Conservation (phyloP, 2,329 filamentous ascomycete genomes). For the Ophiosphaerella narmari region DNA sequence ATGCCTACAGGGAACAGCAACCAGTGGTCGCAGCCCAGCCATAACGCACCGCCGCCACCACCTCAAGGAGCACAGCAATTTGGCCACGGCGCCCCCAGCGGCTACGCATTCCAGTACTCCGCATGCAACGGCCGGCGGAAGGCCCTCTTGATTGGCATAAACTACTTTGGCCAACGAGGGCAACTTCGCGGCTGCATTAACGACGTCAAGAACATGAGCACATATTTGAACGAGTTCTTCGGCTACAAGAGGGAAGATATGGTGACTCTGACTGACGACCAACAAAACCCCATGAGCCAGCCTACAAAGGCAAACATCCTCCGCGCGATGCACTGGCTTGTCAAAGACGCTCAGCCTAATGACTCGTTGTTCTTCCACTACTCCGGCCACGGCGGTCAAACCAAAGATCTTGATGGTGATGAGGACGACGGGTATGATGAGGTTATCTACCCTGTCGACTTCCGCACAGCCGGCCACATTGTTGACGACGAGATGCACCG, state of each 20-base stretch:
- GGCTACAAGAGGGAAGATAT: slow-evolving; percentile 95
- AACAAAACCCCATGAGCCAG: slow-evolving; percentile 96
- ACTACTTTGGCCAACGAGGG: slow-evolving; percentile 91
- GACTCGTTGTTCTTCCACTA: slow-evolving; percentile 98
- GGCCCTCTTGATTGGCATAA: slow-evolving; percentile 90
- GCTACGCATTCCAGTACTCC: slow-evolving; percentile 88
- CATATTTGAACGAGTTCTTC: slow-evolving; percentile 85
- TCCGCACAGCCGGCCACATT: slow-evolving; percentile 77
- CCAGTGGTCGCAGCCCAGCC: slow-evolving; percentile 57
- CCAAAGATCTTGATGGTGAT: slow-evolving; percentile 76
- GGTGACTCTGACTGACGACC: slow-evolving; percentile 94
- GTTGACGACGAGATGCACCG: slow-evolving; percentile 83
- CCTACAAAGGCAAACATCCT: slow-evolving; percentile 95
- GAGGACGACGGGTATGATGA: slow-evolving; percentile 83
- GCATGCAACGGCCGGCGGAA: slow-evolving; percentile 87
- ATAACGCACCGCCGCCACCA: slow-evolving; percentile 66
- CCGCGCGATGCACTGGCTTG: slow-evolving; percentile 95
- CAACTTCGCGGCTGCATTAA: slow-evolving; percentile 95
- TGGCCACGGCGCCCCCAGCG: slow-evolving; percentile 74
- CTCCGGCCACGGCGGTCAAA: slow-evolving; percentile 84
- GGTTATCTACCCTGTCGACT: slow-evolving; percentile 83
- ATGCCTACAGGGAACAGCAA: slow-evolving; percentile 54
- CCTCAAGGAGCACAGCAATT: slow-evolving; percentile 59
- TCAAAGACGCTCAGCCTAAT: slow-evolving; percentile 89
- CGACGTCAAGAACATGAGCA: slow-evolving; percentile 96